phyloP scores from a whole-genome alignment of 352 stramenopile genomes.

The Phytophthora pini region DNA sequence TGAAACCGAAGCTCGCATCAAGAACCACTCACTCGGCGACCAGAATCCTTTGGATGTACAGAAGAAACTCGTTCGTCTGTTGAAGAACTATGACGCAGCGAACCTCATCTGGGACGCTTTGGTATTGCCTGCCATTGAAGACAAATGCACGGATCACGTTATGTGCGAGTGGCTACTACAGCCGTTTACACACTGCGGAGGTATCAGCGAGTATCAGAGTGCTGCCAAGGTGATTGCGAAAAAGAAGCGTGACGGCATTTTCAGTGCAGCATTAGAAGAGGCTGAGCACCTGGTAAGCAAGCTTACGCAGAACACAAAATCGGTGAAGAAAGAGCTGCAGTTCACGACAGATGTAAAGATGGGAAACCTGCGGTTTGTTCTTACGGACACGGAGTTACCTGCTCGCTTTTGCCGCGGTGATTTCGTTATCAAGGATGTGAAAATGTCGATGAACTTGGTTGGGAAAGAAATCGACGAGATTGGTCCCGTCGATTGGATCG shows the following conservation, averaged over 20 bases:
- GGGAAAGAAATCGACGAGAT: conserved; percentile 64
- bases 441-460: conserved; percentile 58
- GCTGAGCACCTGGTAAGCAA: conserved; percentile 63
- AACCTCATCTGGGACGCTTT: conserved; percentile 68
- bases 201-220: conserved; percentile 76
- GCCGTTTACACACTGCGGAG: conserved; percentile 67
- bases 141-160: conserved; percentile 39
- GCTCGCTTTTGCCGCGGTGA: conserved; percentile 61
- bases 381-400: conserved; percentile 66
- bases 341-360: conserved; percentile 70
- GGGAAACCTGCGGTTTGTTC: conserved; percentile 65
- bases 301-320: conserved; percentile 40
- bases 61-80: conserved; percentile 74
- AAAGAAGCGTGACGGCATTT: conserved; percentile 74
- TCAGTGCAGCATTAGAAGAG: conserved; percentile 59
- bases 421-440: conserved; percentile 72
- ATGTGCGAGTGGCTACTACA: conserved; percentile 68
- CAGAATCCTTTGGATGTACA: conserved; percentile 67
- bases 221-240: conserved; percentile 68
- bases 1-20: conserved; percentile 56
- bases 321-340: conserved; percentile 62
- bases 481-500: conserved; percentile 56
- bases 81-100: conserved; percentile 76
- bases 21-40: conserved; percentile 43
- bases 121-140: conserved; percentile 51